Percentiles rank a stretch among this genome's conserved stretches.
phyloP scores from a whole-genome alignment of 1,284 basidiomycete genomes.

The Coriolopsis trogii region DNA sequence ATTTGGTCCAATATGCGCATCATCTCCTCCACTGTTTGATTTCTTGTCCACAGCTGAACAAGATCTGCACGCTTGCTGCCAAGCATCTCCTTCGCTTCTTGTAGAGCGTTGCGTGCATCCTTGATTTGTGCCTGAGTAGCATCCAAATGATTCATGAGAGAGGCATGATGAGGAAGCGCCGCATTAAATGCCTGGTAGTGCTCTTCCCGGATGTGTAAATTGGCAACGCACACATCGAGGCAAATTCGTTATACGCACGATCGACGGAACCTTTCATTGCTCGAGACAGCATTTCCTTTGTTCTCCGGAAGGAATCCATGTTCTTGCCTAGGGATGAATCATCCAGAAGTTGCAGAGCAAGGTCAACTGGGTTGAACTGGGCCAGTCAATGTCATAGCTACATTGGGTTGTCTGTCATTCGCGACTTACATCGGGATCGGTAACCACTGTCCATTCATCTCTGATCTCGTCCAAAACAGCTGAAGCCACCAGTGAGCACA shows the following conservation, averaged over 20 bases:
- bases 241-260: slow-evolving; percentile 52
- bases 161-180: slow-evolving; percentile 85
- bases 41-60: slow-evolving; percentile 83
- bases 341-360: slow-evolving; percentile 86
- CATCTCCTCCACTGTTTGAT: slow-evolving; percentile 89
- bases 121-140: slow-evolving; percentile 75
- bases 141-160: slow-evolving; percentile 70
- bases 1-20: slow-evolving; percentile 88
- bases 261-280: slow-evolving; percentile 86
- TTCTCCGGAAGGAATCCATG: slow-evolving; percentile 73
- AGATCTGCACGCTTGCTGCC: slow-evolving; percentile 83
- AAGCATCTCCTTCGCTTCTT: slow-evolving; percentile 78
- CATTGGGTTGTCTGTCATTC: slow-evolving; percentile 7
- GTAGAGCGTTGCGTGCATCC: slow-evolving; percentile 71
- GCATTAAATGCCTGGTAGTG: slow-evolving; percentile 93
- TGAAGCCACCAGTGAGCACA: slow-evolving; percentile 34
- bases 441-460: slow-evolving; percentile 89
- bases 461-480: slow-evolving; percentile 85
- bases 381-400: slow-evolving; percentile 20
- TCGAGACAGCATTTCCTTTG: slow-evolving; percentile 75
- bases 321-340: slow-evolving; percentile 70
- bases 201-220: slow-evolving; percentile 45
- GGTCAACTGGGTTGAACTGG: slow-evolving; percentile 90
- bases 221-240: background rate
- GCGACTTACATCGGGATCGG: slow-evolving; percentile 75